Percentiles rank a stretch among this genome's conserved stretches.
These are phyloP conservation scores for Claviceps fusiformis DNA, from an alignment of 2,329 filamentous ascomycete genomes.

Conservation along the genomic window DNA sequence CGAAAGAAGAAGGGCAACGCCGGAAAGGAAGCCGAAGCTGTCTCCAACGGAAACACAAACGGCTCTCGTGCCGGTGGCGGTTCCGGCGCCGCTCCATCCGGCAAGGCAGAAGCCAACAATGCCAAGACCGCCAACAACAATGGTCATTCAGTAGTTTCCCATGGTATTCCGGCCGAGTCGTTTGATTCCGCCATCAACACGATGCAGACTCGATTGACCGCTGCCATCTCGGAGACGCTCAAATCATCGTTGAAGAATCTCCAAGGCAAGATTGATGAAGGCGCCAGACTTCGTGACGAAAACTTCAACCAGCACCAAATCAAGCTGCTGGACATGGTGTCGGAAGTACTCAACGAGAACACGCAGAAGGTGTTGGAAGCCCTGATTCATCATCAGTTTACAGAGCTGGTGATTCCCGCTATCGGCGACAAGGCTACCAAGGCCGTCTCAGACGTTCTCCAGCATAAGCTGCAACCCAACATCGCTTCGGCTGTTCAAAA, in stretches of 20 bases:
- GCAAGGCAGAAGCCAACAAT: slow-evolving; percentile 14
- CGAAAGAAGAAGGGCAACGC: slow-evolving; percentile 53
- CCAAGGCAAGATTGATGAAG: slow-evolving; percentile 50
- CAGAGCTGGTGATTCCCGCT: slow-evolving; percentile 60
- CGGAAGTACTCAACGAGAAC: slow-evolving; percentile 47
- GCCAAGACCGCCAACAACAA: slow-evolving; percentile 17
- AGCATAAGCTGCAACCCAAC: slow-evolving; percentile 51
- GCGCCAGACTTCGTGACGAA: slow-evolving; percentile 39
- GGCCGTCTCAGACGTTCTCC: slow-evolving; percentile 58
- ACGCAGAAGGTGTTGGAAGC: slow-evolving; percentile 59
- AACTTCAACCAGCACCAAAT: slow-evolving; percentile 40
- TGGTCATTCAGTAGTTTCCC: slow-evolving; percentile 9
- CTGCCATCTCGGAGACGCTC: slow-evolving; percentile 35
- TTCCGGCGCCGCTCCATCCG: slow-evolving; percentile 9
- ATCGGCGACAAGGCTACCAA: slow-evolving; percentile 54
- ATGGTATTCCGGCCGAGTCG: slow-evolving; percentile 28
- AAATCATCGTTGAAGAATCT: slow-evolving; percentile 47
- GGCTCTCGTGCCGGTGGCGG: slow-evolving; percentile 15
- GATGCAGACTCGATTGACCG: slow-evolving; percentile 37
- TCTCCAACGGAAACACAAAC: slow-evolving; percentile 26
- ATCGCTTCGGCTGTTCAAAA: slow-evolving; percentile 54
- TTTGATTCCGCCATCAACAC: slow-evolving; percentile 40
- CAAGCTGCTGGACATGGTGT: slow-evolving; percentile 43
- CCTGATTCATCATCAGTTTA: slow-evolving; percentile 65
- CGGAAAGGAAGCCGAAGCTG: slow-evolving; percentile 31